Conservation (phyloP, 1,284 basidiomycete species). For the Fomitiporia mediterranea region DNA sequence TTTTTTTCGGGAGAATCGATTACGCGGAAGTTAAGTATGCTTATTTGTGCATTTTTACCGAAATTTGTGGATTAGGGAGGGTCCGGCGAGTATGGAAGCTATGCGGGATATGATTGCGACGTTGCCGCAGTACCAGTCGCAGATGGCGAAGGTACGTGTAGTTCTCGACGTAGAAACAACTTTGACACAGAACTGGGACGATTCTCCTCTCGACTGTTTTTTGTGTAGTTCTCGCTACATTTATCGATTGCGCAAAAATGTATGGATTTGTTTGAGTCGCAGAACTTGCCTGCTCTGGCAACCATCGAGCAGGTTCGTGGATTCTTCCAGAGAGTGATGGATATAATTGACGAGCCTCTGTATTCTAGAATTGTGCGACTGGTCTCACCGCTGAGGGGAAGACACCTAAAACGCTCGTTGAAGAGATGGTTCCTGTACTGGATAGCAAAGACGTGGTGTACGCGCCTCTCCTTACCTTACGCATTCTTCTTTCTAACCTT, state of each 20-base stretch:
- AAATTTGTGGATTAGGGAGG: conserved; percentile 44
- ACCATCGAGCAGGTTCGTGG: conserved; percentile 84
- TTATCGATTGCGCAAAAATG: conserved; percentile 97
- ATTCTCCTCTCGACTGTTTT: neutral
- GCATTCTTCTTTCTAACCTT: conserved; percentile 6
- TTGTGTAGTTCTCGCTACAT: conserved; percentile 86
- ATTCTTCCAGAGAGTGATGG: neutral
- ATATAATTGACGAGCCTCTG: neutral
- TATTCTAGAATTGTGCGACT: conserved; percentile 79
- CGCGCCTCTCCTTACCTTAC: conserved; percentile 27
- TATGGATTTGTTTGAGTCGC: conserved; percentile 89
- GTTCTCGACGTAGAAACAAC: neutral
- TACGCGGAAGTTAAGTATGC: no score
- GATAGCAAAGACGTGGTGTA: conserved; percentile 83
- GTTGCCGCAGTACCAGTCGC: conserved; percentile 93
- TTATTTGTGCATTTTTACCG: conserved; percentile 1
- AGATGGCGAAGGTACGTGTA: conserved; percentile 79
- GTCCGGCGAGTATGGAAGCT: conserved; percentile 88
- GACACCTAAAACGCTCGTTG: conserved; percentile 87
- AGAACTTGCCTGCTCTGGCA: conserved; percentile 81
- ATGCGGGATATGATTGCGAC: conserved; percentile 99
- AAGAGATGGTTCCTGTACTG: conserved; percentile 97
- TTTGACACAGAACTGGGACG: no score
- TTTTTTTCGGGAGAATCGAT: neutral
- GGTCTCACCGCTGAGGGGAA: conserved; percentile 87